A percentile compares a stretch with the other conserved stretches of the same genome.
Conservation (phyloP, 768 basidiomycete species). For the Russula sp. region DNA sequence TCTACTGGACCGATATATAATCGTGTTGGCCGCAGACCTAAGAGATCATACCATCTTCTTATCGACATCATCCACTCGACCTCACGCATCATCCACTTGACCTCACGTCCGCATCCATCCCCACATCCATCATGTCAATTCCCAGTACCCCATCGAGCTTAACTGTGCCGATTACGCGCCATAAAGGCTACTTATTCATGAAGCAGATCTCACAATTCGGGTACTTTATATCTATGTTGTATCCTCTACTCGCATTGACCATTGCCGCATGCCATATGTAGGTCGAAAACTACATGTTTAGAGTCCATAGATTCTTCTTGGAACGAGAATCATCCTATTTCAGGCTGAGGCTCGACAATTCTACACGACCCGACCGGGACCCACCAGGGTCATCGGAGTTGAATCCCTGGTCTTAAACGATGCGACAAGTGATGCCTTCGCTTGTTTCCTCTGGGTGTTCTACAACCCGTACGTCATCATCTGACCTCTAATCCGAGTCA, state of each 20-base stretch:
- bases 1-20: conserved; percentile 18
- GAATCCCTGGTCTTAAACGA: conserved; percentile 37
- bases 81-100: background rate
- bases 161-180: background rate
- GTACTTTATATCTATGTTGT: background rate
- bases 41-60: conserved; percentile 13
- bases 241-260: conserved; percentile 6
- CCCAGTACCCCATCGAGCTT: background rate
- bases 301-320: conserved; percentile 21
- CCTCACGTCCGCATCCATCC: background rate
- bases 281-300: conserved; percentile 19
- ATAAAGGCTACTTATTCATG: conserved; percentile 24
- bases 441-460: conserved; percentile 38
- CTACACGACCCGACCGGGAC: conserved; percentile 27
- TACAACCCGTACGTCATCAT: conserved; percentile 37
- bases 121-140: background rate
- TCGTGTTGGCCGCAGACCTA: conserved; percentile 1
- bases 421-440: conserved; percentile 34
- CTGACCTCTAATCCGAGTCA: background rate
- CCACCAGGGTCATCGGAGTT: conserved; percentile 36
- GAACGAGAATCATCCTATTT: conserved; percentile 23
- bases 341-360: background rate
- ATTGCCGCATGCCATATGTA: conserved; percentile 30
- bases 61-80: background rate
- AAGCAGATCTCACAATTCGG: conserved; percentile 12